Evolutionary conservation across 495 filamentous ascomycete genomes (phyloP).

Genomic region (Penicillium soppii): DNA sequence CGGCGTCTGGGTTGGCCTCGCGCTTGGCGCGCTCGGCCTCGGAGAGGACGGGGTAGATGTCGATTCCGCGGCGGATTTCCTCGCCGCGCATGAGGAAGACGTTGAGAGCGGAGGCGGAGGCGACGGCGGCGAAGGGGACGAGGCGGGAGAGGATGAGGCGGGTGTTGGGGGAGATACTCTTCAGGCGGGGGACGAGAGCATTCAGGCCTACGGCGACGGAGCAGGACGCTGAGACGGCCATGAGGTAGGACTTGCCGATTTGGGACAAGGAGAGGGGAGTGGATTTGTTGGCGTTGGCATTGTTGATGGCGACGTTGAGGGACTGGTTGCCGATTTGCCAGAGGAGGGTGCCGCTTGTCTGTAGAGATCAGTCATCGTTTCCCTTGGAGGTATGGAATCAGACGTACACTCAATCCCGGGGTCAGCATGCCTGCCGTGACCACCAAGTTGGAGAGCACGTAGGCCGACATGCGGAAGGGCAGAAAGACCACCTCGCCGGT

Average conservation of each 20-base stretch:
- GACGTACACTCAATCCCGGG: slow-evolving; percentile 55
- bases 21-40: slow-evolving; percentile 42
- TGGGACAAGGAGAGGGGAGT: slow-evolving; percentile 77
- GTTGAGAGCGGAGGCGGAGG: slow-evolving; percentile 84
- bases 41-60: slow-evolving; percentile 77
- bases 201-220: slow-evolving; percentile 93
- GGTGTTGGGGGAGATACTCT: slow-evolving; percentile 68
- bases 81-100: slow-evolving; percentile 97
- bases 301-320: slow-evolving; percentile 97
- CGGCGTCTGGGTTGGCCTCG: slow-evolving; percentile 46
- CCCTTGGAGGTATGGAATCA: neutral
- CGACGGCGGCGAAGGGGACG: slow-evolving; percentile 94
- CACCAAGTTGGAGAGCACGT: slow-evolving; percentile 88
- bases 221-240: slow-evolving; percentile 90
- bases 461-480: slow-evolving; percentile 96
- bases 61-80: slow-evolving; percentile 89
- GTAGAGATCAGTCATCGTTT: neutral
- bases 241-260: slow-evolving; percentile 82
- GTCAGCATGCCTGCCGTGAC: slow-evolving; percentile 99
- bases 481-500: slow-evolving; percentile 89
- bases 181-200: slow-evolving; percentile 80
- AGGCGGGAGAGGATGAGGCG: slow-evolving; percentile 74
- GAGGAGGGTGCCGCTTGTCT: slow-evolving; percentile 83
- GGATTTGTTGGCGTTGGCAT: slow-evolving; percentile 95
- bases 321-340: slow-evolving; percentile 98